phyloP scores from a whole-genome alignment of 805 yeast species.

The Pichia phayaonensis region DNA sequence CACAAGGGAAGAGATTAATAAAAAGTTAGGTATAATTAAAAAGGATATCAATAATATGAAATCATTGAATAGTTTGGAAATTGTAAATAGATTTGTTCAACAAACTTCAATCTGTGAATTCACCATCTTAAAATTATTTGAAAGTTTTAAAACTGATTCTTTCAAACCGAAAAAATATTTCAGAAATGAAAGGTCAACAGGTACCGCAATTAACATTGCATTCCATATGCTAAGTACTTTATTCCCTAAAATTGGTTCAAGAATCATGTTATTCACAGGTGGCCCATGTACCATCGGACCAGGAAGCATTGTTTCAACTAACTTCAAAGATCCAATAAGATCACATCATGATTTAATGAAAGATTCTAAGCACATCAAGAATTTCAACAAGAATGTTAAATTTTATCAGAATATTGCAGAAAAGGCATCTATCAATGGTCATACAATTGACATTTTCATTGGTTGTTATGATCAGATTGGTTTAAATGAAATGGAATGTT shows the following conservation, averaged over 20 bases:
- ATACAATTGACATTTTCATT: slow-evolving; percentile 48
- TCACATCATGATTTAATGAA: slow-evolving; percentile 56
- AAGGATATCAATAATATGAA: slow-evolving; percentile 19
- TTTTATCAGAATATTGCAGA: slow-evolving; percentile 46
- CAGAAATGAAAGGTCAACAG: slow-evolving; percentile 50
- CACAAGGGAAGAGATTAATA: slow-evolving; percentile 38
- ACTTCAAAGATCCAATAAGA: slow-evolving; percentile 54
- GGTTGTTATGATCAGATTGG: slow-evolving; percentile 70
- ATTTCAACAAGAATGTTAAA: slow-evolving; percentile 36
- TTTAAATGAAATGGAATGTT: slow-evolving; percentile 54
- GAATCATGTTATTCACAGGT: slow-evolving; percentile 46
- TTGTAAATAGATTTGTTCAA: slow-evolving; percentile 37
- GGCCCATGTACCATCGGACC: slow-evolving; percentile 66
- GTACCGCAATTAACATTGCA: slow-evolving; percentile 49
- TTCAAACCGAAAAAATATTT: slow-evolving; percentile 40
- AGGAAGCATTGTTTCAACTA: slow-evolving; percentile 49
- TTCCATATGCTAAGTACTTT: slow-evolving; percentile 30
- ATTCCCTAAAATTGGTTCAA: slow-evolving; percentile 45
- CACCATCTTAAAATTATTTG: slow-evolving; percentile 41
- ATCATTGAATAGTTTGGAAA: neutral
- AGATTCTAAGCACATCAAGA: slow-evolving; percentile 32
- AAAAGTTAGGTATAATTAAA: slow-evolving; percentile 38
- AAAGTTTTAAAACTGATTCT: slow-evolving; percentile 38
- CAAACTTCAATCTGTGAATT: slow-evolving; percentile 44
- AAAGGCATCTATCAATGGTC: slow-evolving; percentile 41